phyloP scores from a whole-genome alignment of 345 rosid species.

The Reutealis trisperma region DNA sequence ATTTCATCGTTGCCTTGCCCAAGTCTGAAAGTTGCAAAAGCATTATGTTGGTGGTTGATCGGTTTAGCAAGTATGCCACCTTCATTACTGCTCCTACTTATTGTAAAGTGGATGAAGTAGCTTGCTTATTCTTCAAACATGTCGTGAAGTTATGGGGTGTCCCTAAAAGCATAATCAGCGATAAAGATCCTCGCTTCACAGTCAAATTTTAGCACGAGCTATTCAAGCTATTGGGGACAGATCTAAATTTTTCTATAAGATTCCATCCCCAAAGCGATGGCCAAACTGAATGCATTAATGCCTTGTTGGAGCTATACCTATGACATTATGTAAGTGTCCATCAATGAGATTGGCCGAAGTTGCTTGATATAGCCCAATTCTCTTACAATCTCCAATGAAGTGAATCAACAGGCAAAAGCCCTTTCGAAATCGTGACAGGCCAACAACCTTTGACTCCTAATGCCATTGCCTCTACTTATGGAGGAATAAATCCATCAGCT shows the following conservation, averaged over 20 bases:
- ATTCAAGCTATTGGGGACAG: neutral
- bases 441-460: neutral
- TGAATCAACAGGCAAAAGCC: accelerated
- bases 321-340: neutral
- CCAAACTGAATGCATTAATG: neutral
- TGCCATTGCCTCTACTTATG: neutral
- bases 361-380: neutral
- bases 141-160: too few species aligned
- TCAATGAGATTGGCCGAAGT: neutral
- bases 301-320: neutral
- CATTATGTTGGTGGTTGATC: too few species aligned
- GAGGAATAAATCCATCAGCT: accelerated
- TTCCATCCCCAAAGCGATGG: neutral
- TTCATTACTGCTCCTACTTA: too few species aligned
- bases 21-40: too few species aligned
- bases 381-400: neutral
- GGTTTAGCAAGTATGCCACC: too few species aligned
- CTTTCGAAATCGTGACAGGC: neutral
- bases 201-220: neutral
- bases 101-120: too few species aligned
- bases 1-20: too few species aligned
- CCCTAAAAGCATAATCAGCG: too few species aligned
- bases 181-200: neutral
- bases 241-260: neutral
- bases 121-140: too few species aligned